Evolutionary conservation across 1,284 basidiomycete genomes (phyloP), one percentile per base, ranked within the genome.

Genomic region (Pulveroboletus sp.): DNA sequence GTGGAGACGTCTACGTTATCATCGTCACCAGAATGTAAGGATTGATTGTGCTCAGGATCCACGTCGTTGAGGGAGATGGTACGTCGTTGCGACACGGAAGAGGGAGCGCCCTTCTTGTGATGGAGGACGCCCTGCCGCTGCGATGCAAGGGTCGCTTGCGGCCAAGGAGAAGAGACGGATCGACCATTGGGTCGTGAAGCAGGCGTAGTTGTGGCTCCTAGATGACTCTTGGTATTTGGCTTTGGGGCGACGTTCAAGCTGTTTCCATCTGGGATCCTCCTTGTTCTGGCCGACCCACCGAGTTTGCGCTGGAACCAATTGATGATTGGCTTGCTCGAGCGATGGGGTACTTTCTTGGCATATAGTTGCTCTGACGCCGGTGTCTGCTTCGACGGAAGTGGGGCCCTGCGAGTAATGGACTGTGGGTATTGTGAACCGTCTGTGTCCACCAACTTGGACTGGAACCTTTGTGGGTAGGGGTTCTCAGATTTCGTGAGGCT

Each of bases 241-340:
- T 59, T 60, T 39, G 59, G 66, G 33, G 49, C 31, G 42, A 57
- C 42, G 26, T 51, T 56, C 53, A 67, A 28, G 43, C 38, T 20
- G 33, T 53, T 68, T 47, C 57, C 70, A 45, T 81, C 77, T 5
- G 76, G 74, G 6, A 72, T 73, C 29, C 80, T 71, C 59, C 81
- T 75, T 25, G 75, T 62, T 61, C 82, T 85, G 31, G 78, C 84
- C 17, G 84, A 81, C 18, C 89, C 88, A 24, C 82, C 86, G 18
- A 95, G 78, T 73, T 96, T 96, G 62, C 92, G 85, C 63, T 93
- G 89, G 63, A 96, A 86, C 93, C 93, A 96, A 64, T 92, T 91
- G 67, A 95, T 88, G 64, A 96, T 87, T 4, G 93, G 93, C 71
- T 94, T 92, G 69, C 90, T 87, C 17, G 87, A 83, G 45, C 85